A percentile compares a stretch with the other conserved stretches of the same genome.
Conservation (phyloP, 176 grass and related monocot species). For the Phragmites australis region DNA sequence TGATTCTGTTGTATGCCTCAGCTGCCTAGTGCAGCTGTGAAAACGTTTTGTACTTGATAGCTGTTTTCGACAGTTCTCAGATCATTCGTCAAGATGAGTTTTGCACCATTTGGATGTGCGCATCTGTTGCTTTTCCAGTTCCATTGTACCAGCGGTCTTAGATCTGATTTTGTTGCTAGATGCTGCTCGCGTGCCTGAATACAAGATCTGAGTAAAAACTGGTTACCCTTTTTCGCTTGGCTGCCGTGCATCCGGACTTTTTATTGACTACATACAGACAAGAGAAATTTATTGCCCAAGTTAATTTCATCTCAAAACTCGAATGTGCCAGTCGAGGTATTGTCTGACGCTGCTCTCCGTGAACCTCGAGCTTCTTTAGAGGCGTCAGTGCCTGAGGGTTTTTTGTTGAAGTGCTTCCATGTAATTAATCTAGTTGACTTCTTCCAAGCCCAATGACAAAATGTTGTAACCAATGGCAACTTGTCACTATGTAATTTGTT, state of each 20-base stretch:
- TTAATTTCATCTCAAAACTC: neutral
- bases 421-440: no score
- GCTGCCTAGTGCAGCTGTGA: slow-evolving; percentile 12
- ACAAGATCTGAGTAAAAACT: no score
- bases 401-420: no score
- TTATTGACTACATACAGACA: neutral
- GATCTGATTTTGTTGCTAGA: neutral
- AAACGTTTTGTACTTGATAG: slow-evolving; percentile 24
- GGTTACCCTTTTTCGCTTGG: no score
- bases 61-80: neutral
- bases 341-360: no score
- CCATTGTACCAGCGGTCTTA: neutral
- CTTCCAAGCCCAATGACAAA: no score
- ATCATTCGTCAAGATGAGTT: slow-evolving; percentile 8
- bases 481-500: no score
- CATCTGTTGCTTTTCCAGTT: neutral
- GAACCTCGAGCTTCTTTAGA: no score
- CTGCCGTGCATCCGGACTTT: neutral
- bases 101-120: neutral
- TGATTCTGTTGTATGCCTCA: slow-evolving; percentile 4
- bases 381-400: no score
- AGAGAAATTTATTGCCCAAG: no score
- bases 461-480: no score
- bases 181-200: neutral
- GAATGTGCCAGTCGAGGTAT: neutral